Evolutionary conservation across 805 yeast genomes (phyloP).

Genomic region (Candida broadrunensis): DNA sequence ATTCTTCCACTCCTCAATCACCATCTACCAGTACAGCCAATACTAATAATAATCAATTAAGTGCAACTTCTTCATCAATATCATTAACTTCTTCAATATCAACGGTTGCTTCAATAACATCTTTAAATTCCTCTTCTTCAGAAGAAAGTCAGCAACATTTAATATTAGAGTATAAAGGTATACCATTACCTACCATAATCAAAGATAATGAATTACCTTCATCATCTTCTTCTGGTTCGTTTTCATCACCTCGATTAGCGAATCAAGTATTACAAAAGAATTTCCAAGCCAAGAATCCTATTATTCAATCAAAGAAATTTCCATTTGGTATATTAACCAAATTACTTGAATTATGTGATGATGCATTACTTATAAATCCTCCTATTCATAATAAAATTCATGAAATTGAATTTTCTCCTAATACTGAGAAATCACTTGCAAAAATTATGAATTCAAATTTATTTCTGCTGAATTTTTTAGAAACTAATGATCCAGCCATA

Average conservation of each 20-base stretch:
- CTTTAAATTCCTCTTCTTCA: constrained; percentile 19
- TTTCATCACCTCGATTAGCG: constrained; percentile 16
- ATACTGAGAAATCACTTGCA: constrained; percentile 55
- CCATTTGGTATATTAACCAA: constrained; percentile 61
- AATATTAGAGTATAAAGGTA: constrained; percentile 54
- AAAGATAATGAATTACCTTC: neutral
- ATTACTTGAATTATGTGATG: constrained; percentile 65
- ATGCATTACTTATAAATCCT: constrained; percentile 69
- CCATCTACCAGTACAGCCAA: constrained; percentile 21
- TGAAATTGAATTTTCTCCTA: constrained; percentile 50
- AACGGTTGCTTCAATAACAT: constrained; percentile 9
- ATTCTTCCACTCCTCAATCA: constrained; percentile 14
- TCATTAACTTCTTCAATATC: constrained; percentile 11
- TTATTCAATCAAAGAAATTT: constrained; percentile 47
- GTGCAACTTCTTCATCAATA: constrained; percentile 6
- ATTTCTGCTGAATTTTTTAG: constrained; percentile 25
- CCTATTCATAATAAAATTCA: constrained; percentile 29
- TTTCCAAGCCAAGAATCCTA: constrained; percentile 24
- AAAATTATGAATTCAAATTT: constrained; percentile 39
- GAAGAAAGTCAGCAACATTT: constrained; percentile 5
- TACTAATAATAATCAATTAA: neutral
- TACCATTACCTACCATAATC: constrained; percentile 39
- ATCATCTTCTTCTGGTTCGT: neutral
- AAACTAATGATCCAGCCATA: constrained; percentile 64
- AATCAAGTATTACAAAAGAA: constrained; percentile 12